Evolutionary conservation across 352 stramenopile genomes (phyloP).

Genomic region (Thraustochytrium striatum): DNA sequence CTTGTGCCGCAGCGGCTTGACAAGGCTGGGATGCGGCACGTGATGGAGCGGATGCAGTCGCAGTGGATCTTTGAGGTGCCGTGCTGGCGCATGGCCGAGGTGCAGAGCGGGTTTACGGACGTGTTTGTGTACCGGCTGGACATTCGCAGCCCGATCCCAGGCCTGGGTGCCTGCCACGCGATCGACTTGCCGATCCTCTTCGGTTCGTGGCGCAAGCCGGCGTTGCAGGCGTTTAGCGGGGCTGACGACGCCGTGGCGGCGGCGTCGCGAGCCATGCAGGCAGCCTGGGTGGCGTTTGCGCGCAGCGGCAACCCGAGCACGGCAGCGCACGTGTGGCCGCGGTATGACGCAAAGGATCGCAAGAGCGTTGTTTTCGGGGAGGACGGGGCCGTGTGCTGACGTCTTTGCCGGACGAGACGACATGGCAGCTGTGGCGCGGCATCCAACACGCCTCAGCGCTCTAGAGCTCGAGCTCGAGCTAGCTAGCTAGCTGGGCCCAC

Average conservation of each 20-base stretch:
- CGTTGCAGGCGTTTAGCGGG: background rate
- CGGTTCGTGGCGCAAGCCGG: background rate
- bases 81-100: background rate
- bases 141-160: background rate
- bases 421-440: too few species aligned
- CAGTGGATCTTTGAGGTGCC: background rate
- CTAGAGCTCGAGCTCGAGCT: too few species aligned
- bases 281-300: background rate
- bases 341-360: too few species aligned
- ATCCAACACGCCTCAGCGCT: too few species aligned
- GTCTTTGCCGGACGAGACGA: too few species aligned
- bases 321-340: too few species aligned
- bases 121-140: background rate
- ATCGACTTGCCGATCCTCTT: background rate
- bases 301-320: too few species aligned
- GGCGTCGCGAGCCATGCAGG: background rate
- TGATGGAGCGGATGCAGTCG: background rate
- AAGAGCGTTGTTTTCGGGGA: too few species aligned
- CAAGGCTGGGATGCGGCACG: background rate
- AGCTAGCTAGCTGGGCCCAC: too few species aligned
- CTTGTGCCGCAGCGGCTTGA: background rate
- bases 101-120: background rate
- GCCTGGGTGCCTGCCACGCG: background rate
- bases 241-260: background rate
- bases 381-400: too few species aligned